These are phyloP conservation scores for Cronartium quercuum DNA, from an alignment of 1,284 basidiomycete genomes.

Conservation along the genomic window DNA sequence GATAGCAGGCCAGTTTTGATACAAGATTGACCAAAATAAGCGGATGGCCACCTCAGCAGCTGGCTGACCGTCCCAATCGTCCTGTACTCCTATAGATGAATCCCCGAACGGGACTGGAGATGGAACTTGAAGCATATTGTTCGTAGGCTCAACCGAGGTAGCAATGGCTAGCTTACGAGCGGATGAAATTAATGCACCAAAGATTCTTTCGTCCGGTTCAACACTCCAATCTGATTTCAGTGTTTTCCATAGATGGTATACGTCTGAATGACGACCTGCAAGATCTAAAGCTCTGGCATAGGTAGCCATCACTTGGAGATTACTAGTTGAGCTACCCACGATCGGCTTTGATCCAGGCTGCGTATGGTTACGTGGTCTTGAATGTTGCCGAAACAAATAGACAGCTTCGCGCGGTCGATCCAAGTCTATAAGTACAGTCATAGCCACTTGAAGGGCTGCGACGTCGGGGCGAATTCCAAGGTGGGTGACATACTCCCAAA, in stretches of 20 bases:
- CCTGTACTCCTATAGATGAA: not conserved
- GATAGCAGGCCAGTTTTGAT: conserved; percentile 29
- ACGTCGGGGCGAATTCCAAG: conserved; percentile 13
- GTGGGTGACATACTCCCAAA: conserved; percentile 9
- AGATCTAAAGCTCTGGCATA: conserved; percentile 26
- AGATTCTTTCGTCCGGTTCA: conserved; percentile 22
- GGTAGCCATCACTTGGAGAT: conserved; percentile 24
- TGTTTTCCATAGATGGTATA: conserved; percentile 30
- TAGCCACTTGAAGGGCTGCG: conserved; percentile 33
- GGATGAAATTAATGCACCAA: conserved; percentile 25
- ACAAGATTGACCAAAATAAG: conserved; percentile 32
- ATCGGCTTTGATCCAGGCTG: not conserved
- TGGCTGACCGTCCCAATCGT: conserved; percentile 32
- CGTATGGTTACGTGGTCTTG: not conserved
- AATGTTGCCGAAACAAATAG: conserved; percentile 11
- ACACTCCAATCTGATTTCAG: conserved; percentile 22
- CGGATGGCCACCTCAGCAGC: conserved; percentile 9
- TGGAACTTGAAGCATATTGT: not conserved
- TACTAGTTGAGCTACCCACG: not conserved
- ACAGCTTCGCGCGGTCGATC: conserved; percentile 19
- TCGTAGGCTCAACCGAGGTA: not conserved
- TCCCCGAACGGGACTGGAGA: not conserved
- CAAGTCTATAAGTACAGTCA: conserved; percentile 25
- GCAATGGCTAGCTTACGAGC: conserved; percentile 15
- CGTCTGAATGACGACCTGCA: conserved; percentile 21